These are phyloP conservation scores for Selaginella moellendorffii DNA, from an alignment of 75 land plant species.

Conservation along the genomic window DNA sequence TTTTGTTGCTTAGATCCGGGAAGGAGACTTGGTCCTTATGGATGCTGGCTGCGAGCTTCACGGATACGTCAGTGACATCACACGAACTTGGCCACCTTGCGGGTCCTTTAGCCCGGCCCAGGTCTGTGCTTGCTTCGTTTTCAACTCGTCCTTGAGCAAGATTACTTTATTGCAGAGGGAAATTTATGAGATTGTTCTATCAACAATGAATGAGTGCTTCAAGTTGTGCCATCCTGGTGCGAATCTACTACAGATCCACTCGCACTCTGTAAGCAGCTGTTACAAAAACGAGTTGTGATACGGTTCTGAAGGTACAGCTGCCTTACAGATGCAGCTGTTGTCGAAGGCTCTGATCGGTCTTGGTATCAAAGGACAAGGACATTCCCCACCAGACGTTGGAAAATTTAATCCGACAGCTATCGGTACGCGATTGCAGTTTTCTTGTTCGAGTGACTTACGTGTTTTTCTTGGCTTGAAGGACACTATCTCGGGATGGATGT, in stretches of 20 bases:
- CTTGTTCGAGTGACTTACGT: no score
- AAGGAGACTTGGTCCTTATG: constrained; percentile 76
- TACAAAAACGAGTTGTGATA: constrained; percentile 8
- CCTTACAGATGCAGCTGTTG: constrained; percentile 41
- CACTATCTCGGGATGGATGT: constrained; percentile 98
- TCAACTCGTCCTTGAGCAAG: neutral
- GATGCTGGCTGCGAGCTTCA: constrained; percentile 88
- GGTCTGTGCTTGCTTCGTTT: constrained; percentile 20
- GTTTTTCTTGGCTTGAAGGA: no score
- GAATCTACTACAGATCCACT: constrained; percentile 55
- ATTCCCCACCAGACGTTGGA: constrained; percentile 12
- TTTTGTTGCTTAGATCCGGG: constrained; percentile 37
- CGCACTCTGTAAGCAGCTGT: constrained; percentile 48
- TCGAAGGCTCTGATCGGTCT: constrained; percentile 37
- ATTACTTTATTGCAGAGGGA: constrained; percentile 36
- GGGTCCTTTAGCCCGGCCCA: constrained; percentile 58
- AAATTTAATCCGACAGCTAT: constrained; percentile 61
- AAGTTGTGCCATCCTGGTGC: constrained; percentile 78
- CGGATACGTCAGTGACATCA: constrained; percentile 94
- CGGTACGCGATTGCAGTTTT: constrained; percentile 22
- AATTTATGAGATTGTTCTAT: constrained; percentile 55
- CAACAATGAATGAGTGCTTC: constrained; percentile 74
- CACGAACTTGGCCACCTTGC: constrained; percentile 94
- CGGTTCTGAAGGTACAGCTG: neutral
- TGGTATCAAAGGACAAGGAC: constrained; percentile 28